phyloP scores from a whole-genome alignment of 2,329 filamentous ascomycete species.

The Beauveria brongniartii region DNA sequence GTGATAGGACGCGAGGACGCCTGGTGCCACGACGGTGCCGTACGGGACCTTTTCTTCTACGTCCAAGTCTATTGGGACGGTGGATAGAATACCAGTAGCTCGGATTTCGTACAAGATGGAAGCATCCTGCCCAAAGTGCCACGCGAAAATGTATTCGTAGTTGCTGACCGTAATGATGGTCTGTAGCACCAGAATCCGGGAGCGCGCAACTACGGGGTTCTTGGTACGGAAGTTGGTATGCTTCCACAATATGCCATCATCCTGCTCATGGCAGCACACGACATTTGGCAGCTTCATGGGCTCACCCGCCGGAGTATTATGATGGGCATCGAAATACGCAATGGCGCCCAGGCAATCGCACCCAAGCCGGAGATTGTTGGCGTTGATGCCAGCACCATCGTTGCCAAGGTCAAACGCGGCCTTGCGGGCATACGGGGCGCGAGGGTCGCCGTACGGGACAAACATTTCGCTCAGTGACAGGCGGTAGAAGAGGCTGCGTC shows the following conservation, averaged over 20 bases:
- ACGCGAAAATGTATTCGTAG: constrained; percentile 46
- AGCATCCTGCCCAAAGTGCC: constrained; percentile 45
- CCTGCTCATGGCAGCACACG: constrained; percentile 28
- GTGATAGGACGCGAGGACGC: constrained; percentile 57
- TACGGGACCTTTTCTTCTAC: constrained; percentile 40
- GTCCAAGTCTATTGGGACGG: constrained; percentile 42
- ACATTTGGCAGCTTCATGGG: constrained; percentile 26
- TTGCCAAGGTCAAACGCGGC: constrained; percentile 63
- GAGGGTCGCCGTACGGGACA: constrained; percentile 56
- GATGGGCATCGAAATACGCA: constrained; percentile 29
- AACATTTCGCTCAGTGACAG: constrained; percentile 60
- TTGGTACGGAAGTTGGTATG: constrained; percentile 52
- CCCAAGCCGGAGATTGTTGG: constrained; percentile 57
- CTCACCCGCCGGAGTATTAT: constrained; percentile 23
- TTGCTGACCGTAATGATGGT: constrained; percentile 56
- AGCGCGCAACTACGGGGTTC: constrained; percentile 45
- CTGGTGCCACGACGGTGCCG: constrained; percentile 53
- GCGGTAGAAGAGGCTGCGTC: constrained; percentile 55
- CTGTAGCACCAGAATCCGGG: constrained; percentile 50
- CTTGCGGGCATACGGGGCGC: constrained; percentile 55
- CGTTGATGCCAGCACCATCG: constrained; percentile 54
- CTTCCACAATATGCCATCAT: constrained; percentile 52
- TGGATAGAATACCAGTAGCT: constrained; percentile 36
- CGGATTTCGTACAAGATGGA: constrained; percentile 27
- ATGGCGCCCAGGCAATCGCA: constrained; percentile 60